These are phyloP conservation scores for Nymphaea colorata DNA, from an alignment of 164 flowering plant genomes.

Conservation along the genomic window DNA sequence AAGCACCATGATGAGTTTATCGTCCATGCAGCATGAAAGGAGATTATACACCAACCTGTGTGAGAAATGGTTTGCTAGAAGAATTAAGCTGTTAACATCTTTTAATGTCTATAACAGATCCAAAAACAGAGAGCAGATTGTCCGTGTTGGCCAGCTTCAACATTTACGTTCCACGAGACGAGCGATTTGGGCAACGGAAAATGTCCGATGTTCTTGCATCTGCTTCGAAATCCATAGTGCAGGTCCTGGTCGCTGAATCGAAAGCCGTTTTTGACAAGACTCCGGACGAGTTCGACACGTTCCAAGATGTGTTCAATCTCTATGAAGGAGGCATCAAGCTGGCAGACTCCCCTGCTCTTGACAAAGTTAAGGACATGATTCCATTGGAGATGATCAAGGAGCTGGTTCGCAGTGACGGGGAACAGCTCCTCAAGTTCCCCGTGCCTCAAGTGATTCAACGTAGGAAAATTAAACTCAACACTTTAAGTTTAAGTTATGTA, in stretches of 20 bases:
- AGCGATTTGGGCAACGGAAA: constrained; percentile 60
- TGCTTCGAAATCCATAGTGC: constrained; percentile 57
- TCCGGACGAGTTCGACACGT: constrained; percentile 61
- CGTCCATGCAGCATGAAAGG: too few relatives aligned
- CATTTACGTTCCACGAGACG: constrained; percentile 88
- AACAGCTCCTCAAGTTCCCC: constrained; percentile 52
- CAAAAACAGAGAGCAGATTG: constrained; percentile 50
- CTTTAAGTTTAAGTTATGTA: too few relatives aligned
- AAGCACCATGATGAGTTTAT: too few relatives aligned
- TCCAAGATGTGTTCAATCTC: constrained; percentile 48
- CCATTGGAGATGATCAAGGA: constrained; percentile 70
- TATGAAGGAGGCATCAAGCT: constrained; percentile 58
- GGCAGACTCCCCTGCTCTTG: constrained; percentile 18
- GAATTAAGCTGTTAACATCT: too few relatives aligned
- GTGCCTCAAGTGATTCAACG: constrained; percentile 61
- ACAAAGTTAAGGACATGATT: constrained; percentile 25
- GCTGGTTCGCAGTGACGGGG: constrained; percentile 60
- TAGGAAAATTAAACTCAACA: background rate
- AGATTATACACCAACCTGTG: too few relatives aligned
- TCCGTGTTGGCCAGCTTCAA: constrained; percentile 40
- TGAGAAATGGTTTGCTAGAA: too few relatives aligned
- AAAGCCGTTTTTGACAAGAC: constrained; percentile 41
- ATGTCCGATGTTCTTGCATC: constrained; percentile 76
- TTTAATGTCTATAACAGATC: constrained; percentile 32
- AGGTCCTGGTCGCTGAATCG: constrained; percentile 48